Base-by-base conservation (phyloP, 352 stramenopile species). In the Phytophthora tubulina region DNA sequence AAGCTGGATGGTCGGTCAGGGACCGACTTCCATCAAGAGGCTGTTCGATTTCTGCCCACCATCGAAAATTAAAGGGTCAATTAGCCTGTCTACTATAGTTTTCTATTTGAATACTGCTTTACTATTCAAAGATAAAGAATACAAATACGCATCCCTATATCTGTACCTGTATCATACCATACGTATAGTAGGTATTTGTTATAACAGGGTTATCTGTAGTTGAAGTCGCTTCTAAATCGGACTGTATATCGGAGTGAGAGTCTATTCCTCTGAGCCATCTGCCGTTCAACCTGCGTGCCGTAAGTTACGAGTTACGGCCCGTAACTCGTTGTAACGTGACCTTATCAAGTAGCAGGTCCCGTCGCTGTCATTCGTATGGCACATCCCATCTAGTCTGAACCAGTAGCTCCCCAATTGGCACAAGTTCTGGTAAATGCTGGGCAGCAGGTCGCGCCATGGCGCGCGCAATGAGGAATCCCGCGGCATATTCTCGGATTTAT, bases 41-140 rank as follows among this genome's bases (percentile, higher is more conserved):
- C 45, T 57, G 58, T 66, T 66, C 58, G 58, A 44, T 57, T 62
- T 51, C 39, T 62, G 38, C n/a, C 38, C 21, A 27, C 21, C 21
- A 27, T 27, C 21, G 21, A 27, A 27, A 27, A 27, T 27, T 2
- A 27, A 27, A 27, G 21, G 21, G 21, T 27, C 21, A 27, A 27
- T 27, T 27, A 27, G 21, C 21, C 21, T 27, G 21, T 27, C 21
- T 27, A 27, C 21, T 27, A 27, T 27, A 27, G 21, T 27, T 27
- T 27, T 27, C 21, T 27, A 27, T 27, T 27, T 2, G 21, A 27
- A 27, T 27, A 27, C 21, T 27, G 21, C 21, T 27, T 27, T 27
- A 27, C 21, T 27, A 27, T 27, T 27, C 21, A 27, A 27, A 2
- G 21, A 27, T 1, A 27, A 27, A 27, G 21, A 27, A 27, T 27